Conservation (phyloP, 2,329 filamentous ascomycete genomes). For the Neofusicoccum kwambonambiense region DNA sequence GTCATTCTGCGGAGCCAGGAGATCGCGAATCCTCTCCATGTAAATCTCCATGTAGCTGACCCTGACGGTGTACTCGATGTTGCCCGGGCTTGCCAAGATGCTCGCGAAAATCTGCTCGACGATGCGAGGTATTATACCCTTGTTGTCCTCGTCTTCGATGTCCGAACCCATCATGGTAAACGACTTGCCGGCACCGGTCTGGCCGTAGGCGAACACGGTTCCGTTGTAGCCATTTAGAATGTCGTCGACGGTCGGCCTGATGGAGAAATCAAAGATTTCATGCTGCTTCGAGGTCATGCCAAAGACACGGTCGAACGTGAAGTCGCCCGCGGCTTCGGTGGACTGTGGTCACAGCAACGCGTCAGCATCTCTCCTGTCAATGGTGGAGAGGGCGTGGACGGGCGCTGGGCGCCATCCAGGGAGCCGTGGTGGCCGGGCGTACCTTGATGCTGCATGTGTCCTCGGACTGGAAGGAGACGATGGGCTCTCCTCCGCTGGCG, state of each 20-base stretch:
- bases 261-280: conserved; percentile 98
- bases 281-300: conserved; percentile 86
- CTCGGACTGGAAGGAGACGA: conserved; percentile 83
- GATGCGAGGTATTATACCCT: conserved; percentile 95
- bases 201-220: conserved; percentile 96
- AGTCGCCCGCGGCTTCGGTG: conserved; percentile 72
- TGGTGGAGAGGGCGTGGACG: background rate
- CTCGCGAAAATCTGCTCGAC: conserved; percentile 96
- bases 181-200: conserved; percentile 97
- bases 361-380: conserved; percentile 15
- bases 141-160: conserved; percentile 83
- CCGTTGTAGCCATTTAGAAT: conserved; percentile 99
- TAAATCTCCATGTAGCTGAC: conserved; percentile 99
- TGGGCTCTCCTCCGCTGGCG: conserved; percentile 83
- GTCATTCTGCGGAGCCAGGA: conserved; percentile 89
- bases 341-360: conserved; percentile 55
- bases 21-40: conserved; percentile 96
- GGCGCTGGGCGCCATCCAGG: background rate
- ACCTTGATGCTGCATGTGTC: conserved; percentile 87
- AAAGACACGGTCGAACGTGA: conserved; percentile 98
- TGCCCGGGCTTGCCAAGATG: conserved; percentile 86
- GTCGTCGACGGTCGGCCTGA: conserved; percentile 92
- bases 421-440: conserved; percentile 35
- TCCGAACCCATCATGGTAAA: conserved; percentile 98
- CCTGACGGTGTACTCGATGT: conserved; percentile 97